Percentiles rank a stretch among this genome's conserved stretches.
Conservation (phyloP, 176 grass and related monocot genomes). For the Poa annua region DNA sequence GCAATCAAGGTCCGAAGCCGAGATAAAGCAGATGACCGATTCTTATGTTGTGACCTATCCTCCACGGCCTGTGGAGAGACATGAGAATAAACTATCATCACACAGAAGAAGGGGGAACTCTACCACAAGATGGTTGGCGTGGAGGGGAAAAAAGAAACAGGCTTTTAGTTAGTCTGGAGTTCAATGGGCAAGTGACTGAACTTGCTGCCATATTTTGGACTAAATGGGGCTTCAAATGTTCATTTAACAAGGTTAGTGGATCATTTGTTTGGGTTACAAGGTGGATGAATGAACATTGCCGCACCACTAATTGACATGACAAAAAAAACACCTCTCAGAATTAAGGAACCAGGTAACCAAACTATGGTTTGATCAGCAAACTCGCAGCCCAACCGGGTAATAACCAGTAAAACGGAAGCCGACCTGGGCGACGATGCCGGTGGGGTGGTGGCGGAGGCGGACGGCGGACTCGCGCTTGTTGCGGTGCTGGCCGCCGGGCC, state of each 20-base stretch:
- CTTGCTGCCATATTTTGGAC: neutral
- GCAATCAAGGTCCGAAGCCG: constrained; percentile 84
- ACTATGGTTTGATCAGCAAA: neutral
- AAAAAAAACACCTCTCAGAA: neutral
- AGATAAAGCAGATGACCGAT: constrained; percentile 72
- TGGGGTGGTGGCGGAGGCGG: constrained; percentile 77
- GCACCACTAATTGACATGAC: neutral
- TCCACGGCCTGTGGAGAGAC: constrained; percentile 65
- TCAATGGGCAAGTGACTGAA: neutral
- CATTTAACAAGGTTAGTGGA: neutral
- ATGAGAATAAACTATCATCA: neutral
- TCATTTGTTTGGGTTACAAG: neutral
- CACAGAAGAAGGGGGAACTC: neutral
- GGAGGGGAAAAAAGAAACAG: neutral
- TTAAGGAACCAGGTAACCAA: neutral
- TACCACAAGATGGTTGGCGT: neutral
- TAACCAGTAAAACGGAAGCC: neutral
- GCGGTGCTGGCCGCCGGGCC: constrained; percentile 93
- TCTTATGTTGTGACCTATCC: constrained; percentile 93
- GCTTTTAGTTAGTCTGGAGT: neutral
- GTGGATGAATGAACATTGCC: neutral
- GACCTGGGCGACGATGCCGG: constrained; percentile 87
- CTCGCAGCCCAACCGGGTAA: neutral
- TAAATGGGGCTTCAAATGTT: neutral
- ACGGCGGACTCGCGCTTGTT: constrained; percentile 97